These are phyloP conservation scores for Yamadazyma triangularis DNA, from an alignment of 1,139 yeast species.

Conservation along the genomic window DNA sequence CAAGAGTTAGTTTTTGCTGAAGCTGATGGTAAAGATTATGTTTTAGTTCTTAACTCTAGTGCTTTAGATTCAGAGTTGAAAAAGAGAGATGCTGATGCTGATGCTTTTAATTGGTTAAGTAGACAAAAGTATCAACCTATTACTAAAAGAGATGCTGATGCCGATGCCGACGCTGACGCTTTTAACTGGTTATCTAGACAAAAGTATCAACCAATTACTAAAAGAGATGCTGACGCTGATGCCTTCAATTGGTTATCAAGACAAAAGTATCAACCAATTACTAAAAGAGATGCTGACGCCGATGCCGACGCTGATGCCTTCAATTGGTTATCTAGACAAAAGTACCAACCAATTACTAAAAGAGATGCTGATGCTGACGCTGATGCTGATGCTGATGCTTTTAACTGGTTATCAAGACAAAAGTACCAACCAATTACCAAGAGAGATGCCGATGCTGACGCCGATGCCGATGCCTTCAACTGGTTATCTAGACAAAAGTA, in stretches of 20 bases:
- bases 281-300: conserved; percentile 9
- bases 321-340: conserved; percentile 8
- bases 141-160: conserved; percentile 10
- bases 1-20: conserved; percentile 9
- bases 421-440: conserved; percentile 8
- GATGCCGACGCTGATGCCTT: conserved; percentile 8
- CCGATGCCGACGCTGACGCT: conserved; percentile 7
- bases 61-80: conserved; percentile 4
- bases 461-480: conserved; percentile 1
- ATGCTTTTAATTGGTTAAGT: conserved; percentile 2
- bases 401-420: conserved; percentile 5
- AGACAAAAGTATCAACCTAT: conserved; percentile 4
- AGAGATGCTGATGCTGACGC: conserved; percentile 7
- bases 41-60: conserved; percentile 10
- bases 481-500: conserved; percentile 1
- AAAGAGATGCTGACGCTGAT: conserved; percentile 7
- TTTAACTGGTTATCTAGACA: conserved; percentile 5
- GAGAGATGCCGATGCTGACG: conserved; percentile 3
- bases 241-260: conserved; percentile 6
- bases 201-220: conserved; percentile 8
- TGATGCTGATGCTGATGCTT: conserved; percentile 4
- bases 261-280: conserved; percentile 8
- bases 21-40: conserved; percentile 9
- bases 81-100: conserved; percentile 7
- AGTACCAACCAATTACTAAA: conserved; percentile 9